These are phyloP conservation scores for Tulasnella sp. DNA, from an alignment of 768 basidiomycete species.

Conservation along the genomic window DNA sequence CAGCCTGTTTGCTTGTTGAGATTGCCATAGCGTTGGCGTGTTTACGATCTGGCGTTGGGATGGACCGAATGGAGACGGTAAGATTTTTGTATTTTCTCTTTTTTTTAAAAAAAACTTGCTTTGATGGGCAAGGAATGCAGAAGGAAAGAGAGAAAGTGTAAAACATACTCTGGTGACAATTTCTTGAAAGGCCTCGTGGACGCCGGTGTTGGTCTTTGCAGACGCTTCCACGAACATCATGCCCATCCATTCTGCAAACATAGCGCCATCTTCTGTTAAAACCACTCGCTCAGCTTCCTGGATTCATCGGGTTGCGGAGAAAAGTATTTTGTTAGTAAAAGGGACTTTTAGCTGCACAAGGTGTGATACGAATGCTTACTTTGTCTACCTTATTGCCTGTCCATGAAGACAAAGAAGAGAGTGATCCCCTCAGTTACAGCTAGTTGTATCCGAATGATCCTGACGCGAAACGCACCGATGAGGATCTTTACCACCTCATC, in stretches of 20 bases:
- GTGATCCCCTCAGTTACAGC: too few relatives aligned
- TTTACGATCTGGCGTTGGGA: too few relatives aligned
- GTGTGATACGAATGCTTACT: conserved; percentile 28
- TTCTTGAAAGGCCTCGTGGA: conserved; percentile 62
- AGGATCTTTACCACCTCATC: too few relatives aligned
- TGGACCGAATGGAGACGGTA: too few relatives aligned
- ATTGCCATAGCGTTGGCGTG: conserved; percentile 67
- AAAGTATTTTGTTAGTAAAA: not conserved
- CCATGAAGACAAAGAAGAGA: too few relatives aligned
- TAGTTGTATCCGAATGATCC: too few relatives aligned
- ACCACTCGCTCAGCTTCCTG: conserved; percentile 90
- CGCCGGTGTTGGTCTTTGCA: conserved; percentile 82
- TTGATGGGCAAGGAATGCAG: too few relatives aligned
- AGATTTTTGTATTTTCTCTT: too few relatives aligned
- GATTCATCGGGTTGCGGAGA: not conserved
- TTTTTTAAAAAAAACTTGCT: too few relatives aligned
- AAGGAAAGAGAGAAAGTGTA: too few relatives aligned
- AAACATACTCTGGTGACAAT: too few relatives aligned
- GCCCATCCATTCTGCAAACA: conserved; percentile 74
- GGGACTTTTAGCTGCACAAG: not conserved
- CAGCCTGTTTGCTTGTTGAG: conserved; percentile 13
- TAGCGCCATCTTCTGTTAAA: conserved; percentile 57
- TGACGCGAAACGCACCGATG: too few relatives aligned
- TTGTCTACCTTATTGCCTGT: conserved; percentile 73
- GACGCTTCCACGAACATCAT: conserved; percentile 86